A percentile compares a stretch with the other conserved stretches of the same genome.
These are phyloP conservation scores for Henckelia pumila DNA, from an alignment of 257 asterid genomes.

Conservation along the genomic window DNA sequence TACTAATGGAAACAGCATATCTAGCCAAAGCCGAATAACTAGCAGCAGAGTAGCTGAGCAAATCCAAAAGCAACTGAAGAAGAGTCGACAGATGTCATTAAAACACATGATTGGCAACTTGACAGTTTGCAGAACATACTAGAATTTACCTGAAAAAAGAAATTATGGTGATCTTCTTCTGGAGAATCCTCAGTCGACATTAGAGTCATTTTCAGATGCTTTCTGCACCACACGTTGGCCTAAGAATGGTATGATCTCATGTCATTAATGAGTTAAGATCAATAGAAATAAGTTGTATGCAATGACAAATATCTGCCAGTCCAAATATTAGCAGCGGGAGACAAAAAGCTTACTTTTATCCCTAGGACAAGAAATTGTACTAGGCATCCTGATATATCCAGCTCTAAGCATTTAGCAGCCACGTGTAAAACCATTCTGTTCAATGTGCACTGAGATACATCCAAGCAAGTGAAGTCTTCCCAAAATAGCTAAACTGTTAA, in stretches of 20 bases:
- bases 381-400: slow-evolving; percentile 59
- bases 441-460: slow-evolving; percentile 82
- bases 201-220: slow-evolving; percentile 90
- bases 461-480: slow-evolving; percentile 94
- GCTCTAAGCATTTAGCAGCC: slow-evolving; percentile 60
- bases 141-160: slow-evolving; percentile 72
- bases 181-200: slow-evolving; percentile 88
- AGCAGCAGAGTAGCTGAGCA: slow-evolving; percentile 70
- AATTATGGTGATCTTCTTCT: slow-evolving; percentile 79
- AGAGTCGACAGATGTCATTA: slow-evolving; percentile 29
- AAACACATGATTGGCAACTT: slow-evolving; percentile 8
- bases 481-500: slow-evolving; percentile 63
- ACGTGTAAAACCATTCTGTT: slow-evolving; percentile 68
- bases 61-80: slow-evolving; percentile 76
- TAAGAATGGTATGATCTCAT: slow-evolving; percentile 22
- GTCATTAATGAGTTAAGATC: slow-evolving; percentile 6
- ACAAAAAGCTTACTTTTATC: slow-evolving; percentile 50
- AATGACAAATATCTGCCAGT: slow-evolving; percentile 9
- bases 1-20: slow-evolving; percentile 47
- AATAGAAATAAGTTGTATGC: slow-evolving; percentile 3
- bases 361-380: slow-evolving; percentile 65
- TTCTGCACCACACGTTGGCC: slow-evolving; percentile 86
- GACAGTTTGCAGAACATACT: not conserved
- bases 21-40: slow-evolving; percentile 68
- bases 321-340: slow-evolving; percentile 10